These are phyloP conservation scores for Aspergillus sclerotiicarbonarius DNA, from an alignment of 495 filamentous ascomycete species.

Conservation along the genomic window DNA sequence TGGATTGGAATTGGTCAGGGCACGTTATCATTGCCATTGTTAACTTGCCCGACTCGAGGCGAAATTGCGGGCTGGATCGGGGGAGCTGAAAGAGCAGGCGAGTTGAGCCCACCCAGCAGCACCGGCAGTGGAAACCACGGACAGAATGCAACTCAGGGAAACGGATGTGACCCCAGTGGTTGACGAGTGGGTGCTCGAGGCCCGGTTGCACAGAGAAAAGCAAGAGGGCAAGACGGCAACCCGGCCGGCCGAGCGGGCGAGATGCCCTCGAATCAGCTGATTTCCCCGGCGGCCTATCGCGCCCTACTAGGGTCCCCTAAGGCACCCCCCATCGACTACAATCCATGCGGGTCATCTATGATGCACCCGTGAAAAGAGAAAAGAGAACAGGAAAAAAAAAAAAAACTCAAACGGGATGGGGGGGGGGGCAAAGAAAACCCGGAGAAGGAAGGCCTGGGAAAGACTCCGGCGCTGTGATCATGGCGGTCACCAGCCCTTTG, in stretches of 20 bases:
- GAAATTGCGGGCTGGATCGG: not conserved
- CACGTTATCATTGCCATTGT: constrained; percentile 4
- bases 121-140: not conserved
- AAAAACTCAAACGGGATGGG: too few relatives aligned
- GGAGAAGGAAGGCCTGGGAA: too few relatives aligned
- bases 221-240: not conserved
- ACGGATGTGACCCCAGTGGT: constrained; percentile 1
- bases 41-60: not conserved
- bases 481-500: not conserved
- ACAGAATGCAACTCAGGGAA: not conserved
- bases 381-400: too few relatives aligned
- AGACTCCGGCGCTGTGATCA: too few relatives aligned
- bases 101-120: not conserved
- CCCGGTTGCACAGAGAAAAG: not conserved
- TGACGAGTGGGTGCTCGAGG: not conserved
- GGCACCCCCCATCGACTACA: too few relatives aligned
- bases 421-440: too few relatives aligned
- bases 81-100: not conserved
- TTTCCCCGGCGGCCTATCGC: not conserved
- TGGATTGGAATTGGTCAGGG: constrained; percentile 7
- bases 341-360: too few relatives aligned
- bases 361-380: too few relatives aligned
- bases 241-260: not conserved
- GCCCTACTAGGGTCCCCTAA: too few relatives aligned
- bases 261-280: not conserved